These are phyloP conservation scores for Wallacemonas rigidus DNA, from an alignment of 208 protist species.

Conservation along the genomic window DNA sequence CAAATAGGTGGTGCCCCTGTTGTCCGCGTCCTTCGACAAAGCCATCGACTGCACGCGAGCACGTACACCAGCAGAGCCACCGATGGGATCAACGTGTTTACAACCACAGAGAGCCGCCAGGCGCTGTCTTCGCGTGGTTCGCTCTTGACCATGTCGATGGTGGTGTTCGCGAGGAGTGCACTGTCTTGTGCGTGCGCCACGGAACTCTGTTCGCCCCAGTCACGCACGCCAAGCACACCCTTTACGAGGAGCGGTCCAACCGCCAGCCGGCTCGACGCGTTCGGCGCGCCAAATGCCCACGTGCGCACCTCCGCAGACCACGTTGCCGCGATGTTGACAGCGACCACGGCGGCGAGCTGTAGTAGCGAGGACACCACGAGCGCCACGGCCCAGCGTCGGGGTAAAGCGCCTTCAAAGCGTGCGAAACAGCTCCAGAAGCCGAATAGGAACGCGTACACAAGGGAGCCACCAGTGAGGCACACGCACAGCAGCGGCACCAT, in stretches of 20 bases:
- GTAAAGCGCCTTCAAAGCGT: neutral
- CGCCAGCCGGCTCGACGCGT: constrained; percentile 10
- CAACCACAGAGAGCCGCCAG: constrained; percentile 13
- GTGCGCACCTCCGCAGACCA: constrained; percentile 5
- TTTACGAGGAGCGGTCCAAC: constrained; percentile 19
- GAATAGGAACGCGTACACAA: neutral
- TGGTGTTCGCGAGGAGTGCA: too few species aligned
- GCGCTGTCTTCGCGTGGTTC: neutral
- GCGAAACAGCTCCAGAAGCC: neutral
- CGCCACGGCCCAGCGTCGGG: constrained; percentile 8
- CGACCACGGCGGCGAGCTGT: constrained; percentile 20
- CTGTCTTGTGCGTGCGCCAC: too few species aligned
- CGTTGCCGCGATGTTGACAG: constrained; percentile 21
- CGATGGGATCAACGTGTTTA: constrained; percentile 19
- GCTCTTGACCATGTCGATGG: too few species aligned
- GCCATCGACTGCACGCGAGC: constrained; percentile 14
- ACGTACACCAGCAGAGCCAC: constrained; percentile 25
- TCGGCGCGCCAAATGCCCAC: constrained; percentile 16
- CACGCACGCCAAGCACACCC: constrained; percentile 15
- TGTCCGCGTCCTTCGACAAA: constrained; percentile 9
- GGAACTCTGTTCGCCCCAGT: neutral
- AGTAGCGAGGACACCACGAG: constrained; percentile 17
- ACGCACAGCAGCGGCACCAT: constrained; percentile 16
- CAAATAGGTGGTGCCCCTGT: constrained; percentile 12
- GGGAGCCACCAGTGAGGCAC: constrained; percentile 6